Base-by-base conservation (phyloP, 441 rosid genomes). In the Sinapis alba region DNA sequence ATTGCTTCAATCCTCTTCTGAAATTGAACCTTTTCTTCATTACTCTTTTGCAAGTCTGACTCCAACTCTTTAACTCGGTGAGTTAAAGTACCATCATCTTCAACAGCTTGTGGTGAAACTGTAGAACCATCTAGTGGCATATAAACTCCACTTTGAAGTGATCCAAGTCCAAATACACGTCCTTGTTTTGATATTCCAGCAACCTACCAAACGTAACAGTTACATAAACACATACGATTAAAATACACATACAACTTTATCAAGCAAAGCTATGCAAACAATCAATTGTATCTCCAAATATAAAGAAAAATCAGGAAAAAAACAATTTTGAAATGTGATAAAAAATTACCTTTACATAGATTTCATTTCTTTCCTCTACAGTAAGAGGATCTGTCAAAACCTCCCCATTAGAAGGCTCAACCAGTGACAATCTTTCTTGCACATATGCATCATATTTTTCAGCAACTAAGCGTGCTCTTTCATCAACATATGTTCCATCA, bases 111-210 rank as follows among this genome's bases (percentile, higher is more conserved):
- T 1, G 62, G 18, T 8, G 20, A 23, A 50, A 27, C 50, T 0
- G 8, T 0, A 0, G 26, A 20, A 20, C 6, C 36, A 13, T 32
- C 51, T 20, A 47, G 23, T 45, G 62, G 7, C 68, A 71, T n/a
- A 13, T 7, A 10, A 28, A 28, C 3, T 8, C 16, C 51, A 45
- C 0, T 28, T 21, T 50, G 62, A 23, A 72, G 5, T 32, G 76
- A 72, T 51, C 69, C 61, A n/a, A 47, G 50, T 50, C 60, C 51
- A 61, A 62, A 71, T 9, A 71, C 7, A 5, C 16, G 32, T 2
- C 18, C 50, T 28, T 61, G 50, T n/a, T 69, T 71, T 13, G 66
- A 71, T 18, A 19, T 45, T 45, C 45, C 67, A 45, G 30, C 59
- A 43, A 70, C 7, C 74, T 70, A 16, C n/a, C 4, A 2, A 36